A percentile compares a stretch with the other conserved stretches of the same genome.
Conservation (phyloP, 352 stramenopile species). For the Pythium biforme region DNA sequence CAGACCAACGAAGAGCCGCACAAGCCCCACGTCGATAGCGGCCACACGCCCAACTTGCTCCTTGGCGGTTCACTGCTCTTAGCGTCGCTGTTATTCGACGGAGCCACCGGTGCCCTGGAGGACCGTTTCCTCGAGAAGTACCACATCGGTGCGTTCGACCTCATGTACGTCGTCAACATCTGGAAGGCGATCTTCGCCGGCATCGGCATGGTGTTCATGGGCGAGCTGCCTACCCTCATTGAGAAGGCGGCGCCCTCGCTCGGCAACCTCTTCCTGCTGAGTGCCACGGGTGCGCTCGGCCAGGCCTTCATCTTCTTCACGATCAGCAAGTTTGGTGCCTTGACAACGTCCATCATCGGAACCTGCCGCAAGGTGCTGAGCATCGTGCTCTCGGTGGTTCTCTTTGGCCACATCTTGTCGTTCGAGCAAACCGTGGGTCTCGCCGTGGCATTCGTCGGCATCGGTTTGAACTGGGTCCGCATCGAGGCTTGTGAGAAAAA, state of each 20-base stretch:
- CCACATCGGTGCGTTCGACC: conserved; percentile 78
- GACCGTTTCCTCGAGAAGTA: conserved; percentile 84
- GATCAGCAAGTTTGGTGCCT: conserved; percentile 82
- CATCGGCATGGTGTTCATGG: conserved; percentile 67
- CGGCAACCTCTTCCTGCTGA: conserved; percentile 67
- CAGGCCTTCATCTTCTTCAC: conserved; percentile 89
- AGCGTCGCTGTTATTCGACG: conserved; percentile 77
- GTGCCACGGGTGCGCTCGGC: conserved; percentile 69
- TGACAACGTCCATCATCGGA: conserved; percentile 85
- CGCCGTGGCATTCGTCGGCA: conserved; percentile 61
- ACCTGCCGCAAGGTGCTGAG: conserved; percentile 86
- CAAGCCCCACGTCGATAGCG: conserved; percentile 35
- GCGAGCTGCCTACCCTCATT: conserved; percentile 64
- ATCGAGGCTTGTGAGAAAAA: conserved; percentile 47
- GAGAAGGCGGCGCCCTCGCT: conserved; percentile 57
- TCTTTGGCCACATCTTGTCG: conserved; percentile 78
- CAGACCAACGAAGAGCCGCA: conserved; percentile 48
- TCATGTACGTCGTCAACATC: conserved; percentile 88
- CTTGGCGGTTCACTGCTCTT: conserved; percentile 65
- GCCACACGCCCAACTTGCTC: conserved; percentile 63
- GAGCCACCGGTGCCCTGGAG: conserved; percentile 73
- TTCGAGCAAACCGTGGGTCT: conserved; percentile 66
- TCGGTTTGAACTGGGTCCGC: conserved; percentile 78
- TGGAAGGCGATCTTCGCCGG: conserved; percentile 78
- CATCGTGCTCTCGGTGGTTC: conserved; percentile 80